A percentile compares a stretch with the other conserved stretches of the same genome.
Conservation (phyloP, 441 rosid species). For the Cnidoscolus chayamansa region DNA sequence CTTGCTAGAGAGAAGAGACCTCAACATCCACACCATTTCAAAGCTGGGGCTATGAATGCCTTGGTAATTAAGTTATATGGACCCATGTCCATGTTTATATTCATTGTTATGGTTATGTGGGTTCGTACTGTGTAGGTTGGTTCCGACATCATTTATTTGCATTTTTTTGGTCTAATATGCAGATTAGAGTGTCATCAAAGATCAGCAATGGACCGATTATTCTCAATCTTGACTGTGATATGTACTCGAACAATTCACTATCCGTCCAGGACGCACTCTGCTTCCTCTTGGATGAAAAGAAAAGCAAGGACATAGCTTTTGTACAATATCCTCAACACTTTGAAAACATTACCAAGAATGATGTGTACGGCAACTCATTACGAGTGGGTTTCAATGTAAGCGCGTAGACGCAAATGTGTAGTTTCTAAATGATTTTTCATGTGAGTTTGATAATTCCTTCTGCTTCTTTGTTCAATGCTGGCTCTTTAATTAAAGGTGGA, state of each 20-base stretch:
- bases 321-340: slow-evolving; percentile 58
- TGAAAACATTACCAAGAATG: slow-evolving; percentile 53
- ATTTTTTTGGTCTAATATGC: slow-evolving; percentile 1
- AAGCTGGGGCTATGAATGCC: slow-evolving; percentile 82
- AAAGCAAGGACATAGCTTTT: slow-evolving; percentile 50
- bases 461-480: background rate
- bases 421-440: background rate
- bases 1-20: slow-evolving; percentile 74
- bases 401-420: background rate
- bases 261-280: slow-evolving; percentile 58
- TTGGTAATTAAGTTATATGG: slow-evolving; percentile 35
- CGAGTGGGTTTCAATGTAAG: slow-evolving; percentile 34
- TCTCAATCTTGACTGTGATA: slow-evolving; percentile 71
- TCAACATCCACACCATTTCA: slow-evolving; percentile 57
- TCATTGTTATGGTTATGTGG: too few relatives aligned
- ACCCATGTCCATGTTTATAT: background rate
- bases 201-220: slow-evolving; percentile 56
- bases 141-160: background rate
- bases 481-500: slow-evolving; percentile 43
- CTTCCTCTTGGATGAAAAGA: slow-evolving; percentile 66
- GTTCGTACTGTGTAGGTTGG: background rate
- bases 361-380: slow-evolving; percentile 39
- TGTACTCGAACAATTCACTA: slow-evolving; percentile 63
- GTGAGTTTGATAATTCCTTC: background rate
- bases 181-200: slow-evolving; percentile 63